Conservation (phyloP, 2,329 filamentous ascomycete genomes). For the Pseudohalonectria lignicola region DNA sequence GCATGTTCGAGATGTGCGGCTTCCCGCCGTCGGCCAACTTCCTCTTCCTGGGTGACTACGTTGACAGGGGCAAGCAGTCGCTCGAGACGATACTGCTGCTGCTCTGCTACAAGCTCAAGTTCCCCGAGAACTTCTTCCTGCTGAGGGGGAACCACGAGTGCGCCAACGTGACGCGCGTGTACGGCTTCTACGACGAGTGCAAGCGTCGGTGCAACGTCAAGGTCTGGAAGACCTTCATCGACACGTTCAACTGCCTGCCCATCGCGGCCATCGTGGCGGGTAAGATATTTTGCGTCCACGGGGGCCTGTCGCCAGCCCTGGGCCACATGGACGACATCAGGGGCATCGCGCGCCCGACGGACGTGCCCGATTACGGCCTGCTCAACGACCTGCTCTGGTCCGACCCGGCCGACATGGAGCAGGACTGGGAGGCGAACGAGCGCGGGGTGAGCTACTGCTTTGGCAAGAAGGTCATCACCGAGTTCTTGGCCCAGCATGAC, state of each 20-base stretch:
- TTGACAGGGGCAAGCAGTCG: constrained; percentile 92
- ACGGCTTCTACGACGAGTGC: constrained; percentile 97
- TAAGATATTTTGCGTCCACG: constrained; percentile 97
- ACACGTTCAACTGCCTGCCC: constrained; percentile 90
- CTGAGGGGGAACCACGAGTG: constrained; percentile 94
- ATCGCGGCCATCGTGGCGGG: constrained; percentile 95
- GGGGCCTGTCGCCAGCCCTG: constrained; percentile 82
- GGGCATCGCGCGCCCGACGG: constrained; percentile 87
- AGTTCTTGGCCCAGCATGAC: constrained; percentile 88
- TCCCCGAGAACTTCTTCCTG: constrained; percentile 94
- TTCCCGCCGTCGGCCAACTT: constrained; percentile 90
- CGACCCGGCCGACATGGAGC: constrained; percentile 95
- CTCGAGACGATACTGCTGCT: constrained; percentile 88
- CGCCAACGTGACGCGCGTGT: constrained; percentile 89
- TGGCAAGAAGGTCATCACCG: constrained; percentile 94
- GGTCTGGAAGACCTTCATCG: constrained; percentile 95
- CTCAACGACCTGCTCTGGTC: constrained; percentile 96
- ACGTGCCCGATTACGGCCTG: constrained; percentile 92
- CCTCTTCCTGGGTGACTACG: constrained; percentile 90
- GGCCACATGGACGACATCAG: constrained; percentile 98
- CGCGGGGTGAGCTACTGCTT: constrained; percentile 97
- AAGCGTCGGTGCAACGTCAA: constrained; percentile 94
- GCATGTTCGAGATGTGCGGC: constrained; percentile 97
- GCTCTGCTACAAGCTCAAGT: constrained; percentile 95
- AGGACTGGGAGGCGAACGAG: constrained; percentile 96